A percentile compares a stretch with the other conserved stretches of the same genome.
Evolutionary conservation across 129 eudicot species (phyloP).

Genomic region (Mikania micrantha): DNA sequence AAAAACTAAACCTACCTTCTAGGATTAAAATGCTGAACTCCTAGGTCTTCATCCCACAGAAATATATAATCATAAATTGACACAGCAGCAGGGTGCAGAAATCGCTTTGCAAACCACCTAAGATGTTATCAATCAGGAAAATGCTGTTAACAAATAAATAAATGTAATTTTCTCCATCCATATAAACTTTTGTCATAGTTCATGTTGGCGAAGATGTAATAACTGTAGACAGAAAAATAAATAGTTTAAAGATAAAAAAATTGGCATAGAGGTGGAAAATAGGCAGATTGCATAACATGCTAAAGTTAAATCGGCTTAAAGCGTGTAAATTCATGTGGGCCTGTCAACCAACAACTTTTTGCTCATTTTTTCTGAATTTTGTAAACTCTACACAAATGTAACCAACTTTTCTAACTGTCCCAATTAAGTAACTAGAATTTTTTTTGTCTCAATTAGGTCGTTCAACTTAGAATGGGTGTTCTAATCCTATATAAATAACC

Average conservation of each 20-base stretch:
- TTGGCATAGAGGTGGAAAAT: background rate
- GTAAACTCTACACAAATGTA: too few relatives aligned
- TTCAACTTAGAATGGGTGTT: too few relatives aligned
- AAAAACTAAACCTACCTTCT: slow-evolving; percentile 47
- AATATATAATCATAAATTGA: slow-evolving; percentile 79
- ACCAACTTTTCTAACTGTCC: too few relatives aligned
- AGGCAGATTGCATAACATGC: background rate
- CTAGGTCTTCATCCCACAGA: slow-evolving; percentile 95
- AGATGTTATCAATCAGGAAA: background rate
- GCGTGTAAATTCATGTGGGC: background rate
- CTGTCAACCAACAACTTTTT: too few relatives aligned
- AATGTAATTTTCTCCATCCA: background rate
- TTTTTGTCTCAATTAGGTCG: too few relatives aligned
- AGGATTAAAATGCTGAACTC: slow-evolving; percentile 75
- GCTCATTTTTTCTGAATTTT: background rate
- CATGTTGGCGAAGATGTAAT: background rate
- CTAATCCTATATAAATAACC: too few relatives aligned
- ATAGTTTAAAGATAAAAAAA: background rate
- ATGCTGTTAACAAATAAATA: slow-evolving; percentile 1
- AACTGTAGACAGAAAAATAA: background rate
- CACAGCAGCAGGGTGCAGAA: slow-evolving; percentile 88
- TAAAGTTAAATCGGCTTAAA: background rate
- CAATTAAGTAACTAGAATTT: too few relatives aligned
- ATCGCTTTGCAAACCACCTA: slow-evolving; percentile 99
- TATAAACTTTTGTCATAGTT: background rate